Base-by-base conservation (phyloP, 805 yeast species). In the Suhomyces sp. region DNA sequence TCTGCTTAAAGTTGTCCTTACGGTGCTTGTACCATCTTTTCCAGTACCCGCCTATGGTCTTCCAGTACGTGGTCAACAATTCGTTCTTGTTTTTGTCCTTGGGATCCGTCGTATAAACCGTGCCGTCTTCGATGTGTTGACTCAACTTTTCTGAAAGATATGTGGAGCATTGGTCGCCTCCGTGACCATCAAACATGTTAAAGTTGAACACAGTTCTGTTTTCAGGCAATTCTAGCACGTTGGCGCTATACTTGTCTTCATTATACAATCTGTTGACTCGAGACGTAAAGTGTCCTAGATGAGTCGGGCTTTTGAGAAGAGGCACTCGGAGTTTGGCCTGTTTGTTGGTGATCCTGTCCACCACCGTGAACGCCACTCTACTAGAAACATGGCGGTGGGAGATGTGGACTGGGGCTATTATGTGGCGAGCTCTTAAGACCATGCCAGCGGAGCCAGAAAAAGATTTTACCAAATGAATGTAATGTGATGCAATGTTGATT, bases 151-250 rank as follows among this genome's bases (percentile, higher is more conserved):
- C 67, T 19, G 77, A 70, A 10, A 92, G 72, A 60, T 79, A 87
- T 21, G 73, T 77, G 44, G 91, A 78, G 60, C 96, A 89, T 49
- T 85, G 84, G 21, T 76, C 77, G 20, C 97, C 96, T 6, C 98
- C 99, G 69, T 94, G 99, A 8, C 99, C 99, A 69, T 94, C 99
- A 67, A 88, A 91, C 1, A 94, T 79, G 44, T 83, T 82, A 60
- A 89, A 84, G 57, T 82, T 83, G 70, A 93, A 87, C 17, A 71
- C 61, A 9, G 62, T 59, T 21, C 58, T 54, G 24, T 50, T 55
- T 4, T 53, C 60, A 10, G 58, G 50, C 9, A 72, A 35, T 20
- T 74, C 69, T 37, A 89, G 61, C 48, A 89, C 81, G 24, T 81
- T 81, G 19, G 91, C 89, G 48, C 82, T 80, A 67, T 81, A 87